Evolutionary conservation across 2,329 filamentous ascomycete genomes (phyloP), one percentile per base, ranked within the genome.

Genomic region (Scleromitrula shiraiana): DNA sequence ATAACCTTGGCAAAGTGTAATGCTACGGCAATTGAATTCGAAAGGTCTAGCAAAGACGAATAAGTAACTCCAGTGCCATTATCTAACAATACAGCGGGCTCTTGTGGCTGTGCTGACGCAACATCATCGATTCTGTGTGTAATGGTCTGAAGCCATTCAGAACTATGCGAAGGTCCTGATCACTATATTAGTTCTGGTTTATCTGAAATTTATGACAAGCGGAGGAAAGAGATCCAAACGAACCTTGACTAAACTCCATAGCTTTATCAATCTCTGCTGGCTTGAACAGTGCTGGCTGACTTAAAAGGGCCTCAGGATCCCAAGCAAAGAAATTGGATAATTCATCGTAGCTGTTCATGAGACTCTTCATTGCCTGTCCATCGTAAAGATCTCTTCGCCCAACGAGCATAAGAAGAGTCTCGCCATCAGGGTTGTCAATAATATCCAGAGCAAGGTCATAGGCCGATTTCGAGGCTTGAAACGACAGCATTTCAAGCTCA

Each of bases 401-500:
- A 9, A 14, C n/a, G 40, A 42, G 20, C 26, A 42, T 30, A 19
- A 42, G 5, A 14, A 42, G 27, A 1, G 40, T 27, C 14, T 23
- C 27, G n/a, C n/a, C 27, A 14, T 20, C 17, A 6, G 19, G 4
- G 24, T 17, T 39, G 20, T 47, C 45, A 12, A 22, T 32, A 7
- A 47, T 27, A 27, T 47, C 45, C 15, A 47, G 15, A 4, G 30
- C 17, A 12, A 47, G 15, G 26, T 47, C 45, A 22, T 47, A 47
- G 9, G 36, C 36, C 19, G 51, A 63, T 7, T 46, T 35, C 10
- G 54, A 56, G 8, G 43, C 41, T 38, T 59, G 24, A 2, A 51
- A 32, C 14, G 43, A 17, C 32, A 38, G 8, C 14, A 45, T 35
- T 22, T 62, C 53, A 20, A 58, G 52, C 19, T 57, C 46, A 49